Evolutionary conservation across 352 stramenopile genomes (phyloP), one percentile per base, ranked within the genome.

Genomic region (Globisporangium solare): DNA sequence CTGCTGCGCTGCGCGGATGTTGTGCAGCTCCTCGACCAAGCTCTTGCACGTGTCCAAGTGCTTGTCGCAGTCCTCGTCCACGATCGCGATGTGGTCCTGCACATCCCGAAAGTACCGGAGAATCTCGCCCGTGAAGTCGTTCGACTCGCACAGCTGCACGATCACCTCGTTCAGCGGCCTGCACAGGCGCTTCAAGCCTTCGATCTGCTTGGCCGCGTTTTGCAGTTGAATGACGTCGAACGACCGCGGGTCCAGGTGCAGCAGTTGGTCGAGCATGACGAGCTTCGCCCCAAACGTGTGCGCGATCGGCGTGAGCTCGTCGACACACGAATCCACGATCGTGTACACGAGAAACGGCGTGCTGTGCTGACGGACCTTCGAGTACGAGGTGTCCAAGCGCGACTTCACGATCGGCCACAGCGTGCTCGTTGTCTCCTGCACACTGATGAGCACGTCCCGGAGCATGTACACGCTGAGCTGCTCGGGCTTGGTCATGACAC

Each of bases 31-130:
- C 10, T 95, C 81, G 4, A 82, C 56, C 0, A 95, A 64, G 27
- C 63, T 68, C 18, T 76, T 79, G 54, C 86, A 88, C 7, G 77
- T 70, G 50, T 86, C 81, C 63, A 94, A 52, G 47, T 92, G 79
- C 48, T 83, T 83, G 61, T 92, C 82, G 51, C 86, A 89, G 27
- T 89, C 86, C 43, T 92, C 81, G 20, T 88, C 76, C 10, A 94
- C 75, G 47, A 90, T 86, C 47, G 72, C 76, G 47, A 94, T 70
- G 53, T 94, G 84, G 57, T 95, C 86, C 40, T 94, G 84, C 24
- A 95, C 83, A 45, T 95, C 84, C 18, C 84, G 77, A 37, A 95
- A 80, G 60, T 95, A 95, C 11, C 82, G 68, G 37, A 82, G 45
- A 22, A 85, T 89, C 58, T 92, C 81, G 22, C 73, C 79, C 6